Base-by-base conservation (phyloP, 495 filamentous ascomycete species). In the Recurvomyces mirabilis region DNA sequence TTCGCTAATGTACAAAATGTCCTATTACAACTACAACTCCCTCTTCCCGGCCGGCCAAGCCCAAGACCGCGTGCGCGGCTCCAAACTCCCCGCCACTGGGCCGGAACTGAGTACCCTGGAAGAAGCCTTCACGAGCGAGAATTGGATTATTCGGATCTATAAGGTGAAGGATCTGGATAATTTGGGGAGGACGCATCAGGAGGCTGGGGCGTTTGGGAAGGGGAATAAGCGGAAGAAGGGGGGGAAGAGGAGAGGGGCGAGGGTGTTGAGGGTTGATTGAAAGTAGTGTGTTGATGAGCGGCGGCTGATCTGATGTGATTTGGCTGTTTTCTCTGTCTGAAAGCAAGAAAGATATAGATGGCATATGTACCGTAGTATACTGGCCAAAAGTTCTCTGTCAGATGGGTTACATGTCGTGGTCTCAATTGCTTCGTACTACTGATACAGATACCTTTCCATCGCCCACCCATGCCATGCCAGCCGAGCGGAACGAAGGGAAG, bases 1-100 rank as follows among this genome's bases (percentile, higher is more conserved):
- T 74, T 93, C 86, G 62, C 75, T 99, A 70, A 94, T 99, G 87
- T 99, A 99, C 75, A 99, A 99, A 75, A 95, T 99, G 93, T 94
- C 87, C 26, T 99, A 96, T 74, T 83, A 95, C 77, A 95, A 95
- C 73, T 99, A 81, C 72, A 77, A 88, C 66, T 66, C 74, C 17
- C 78, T 99, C 47, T 99, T 96, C 75, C 87, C 87, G 12, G 70
- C 79, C 13, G 91, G 93, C 52, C 87, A 94, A 61, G 93, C 89
- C 25, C 69, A 79, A 50, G 93, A 99, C 61, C 82, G 93, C 38
- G 91, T 99, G 43, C 84, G 93, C 46, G 78, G 79, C 45, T 68
- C 74, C 20, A 77, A 73, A 43, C 66, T 96, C n/a, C 93, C 93
- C 15, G 77, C 83, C 5, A 78, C 86, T 49, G 84, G 85, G 3